A percentile compares a stretch with the other conserved stretches of the same genome.
Conservation (phyloP, 2,329 filamentous ascomycete genomes). For the Hawksworthiomyces lignivorus region DNA sequence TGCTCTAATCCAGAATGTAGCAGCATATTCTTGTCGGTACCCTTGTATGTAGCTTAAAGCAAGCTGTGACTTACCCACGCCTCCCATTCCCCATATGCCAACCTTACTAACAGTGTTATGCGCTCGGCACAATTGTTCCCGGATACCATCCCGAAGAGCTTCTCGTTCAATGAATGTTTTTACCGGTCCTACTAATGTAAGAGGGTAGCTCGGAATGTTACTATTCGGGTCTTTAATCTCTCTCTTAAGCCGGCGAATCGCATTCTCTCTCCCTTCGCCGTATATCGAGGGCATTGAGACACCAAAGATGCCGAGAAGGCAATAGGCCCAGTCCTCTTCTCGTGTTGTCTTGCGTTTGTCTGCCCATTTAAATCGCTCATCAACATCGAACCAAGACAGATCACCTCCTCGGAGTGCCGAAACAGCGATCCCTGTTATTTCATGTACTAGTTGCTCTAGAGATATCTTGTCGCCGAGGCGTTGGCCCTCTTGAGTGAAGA, state of each 20-base stretch:
- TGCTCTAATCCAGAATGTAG: no score
- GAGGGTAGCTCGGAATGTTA: no score
- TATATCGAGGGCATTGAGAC: slow-evolving; percentile 12
- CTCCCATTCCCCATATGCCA: no score
- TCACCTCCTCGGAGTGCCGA: not conserved
- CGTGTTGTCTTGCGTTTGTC: slow-evolving; percentile 5
- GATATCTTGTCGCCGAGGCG: not conserved
- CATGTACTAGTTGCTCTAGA: not conserved
- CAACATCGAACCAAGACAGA: not conserved
- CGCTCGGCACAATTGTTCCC: no score
- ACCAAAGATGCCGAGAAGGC: slow-evolving; percentile 7
- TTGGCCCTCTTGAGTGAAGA: not conserved
- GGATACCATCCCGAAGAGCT: no score
- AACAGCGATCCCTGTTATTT: not conserved
- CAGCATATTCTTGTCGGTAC: no score
- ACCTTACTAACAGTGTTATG: no score
- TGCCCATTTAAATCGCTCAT: slow-evolving; percentile 7
- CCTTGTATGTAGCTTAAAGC: no score
- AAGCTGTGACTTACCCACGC: no score
- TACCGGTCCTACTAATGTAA: no score
- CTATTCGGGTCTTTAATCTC: no score
- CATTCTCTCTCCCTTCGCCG: slow-evolving; percentile 7
- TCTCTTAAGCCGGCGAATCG: slow-evolving; percentile 1
- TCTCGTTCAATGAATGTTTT: no score
- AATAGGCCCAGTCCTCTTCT: slow-evolving; percentile 4